Base-by-base conservation (phyloP, 1,284 basidiomycete genomes). In the Calocybe gambosa region DNA sequence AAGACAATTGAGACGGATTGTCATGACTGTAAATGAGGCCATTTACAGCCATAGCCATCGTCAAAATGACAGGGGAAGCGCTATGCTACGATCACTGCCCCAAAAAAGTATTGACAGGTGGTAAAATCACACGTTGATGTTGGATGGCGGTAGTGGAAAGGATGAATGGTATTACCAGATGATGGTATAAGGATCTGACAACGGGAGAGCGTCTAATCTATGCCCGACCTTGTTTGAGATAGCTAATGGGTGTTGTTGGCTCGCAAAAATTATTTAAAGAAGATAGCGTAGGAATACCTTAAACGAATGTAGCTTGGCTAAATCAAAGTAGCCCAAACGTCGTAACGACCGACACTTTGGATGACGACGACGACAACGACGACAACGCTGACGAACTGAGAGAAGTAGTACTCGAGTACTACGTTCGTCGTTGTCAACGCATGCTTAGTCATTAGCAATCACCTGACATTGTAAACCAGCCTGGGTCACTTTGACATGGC, bases 1-100 rank as follows among this genome's bases (percentile, higher is more conserved):
- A 67, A 66, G 50, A 66, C 46, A 50, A 68, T 49, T 69, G 69
- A 45, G 67, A 60, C 38, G 63, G 57, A 39, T 66, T 65, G 40
- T 64, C 62, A 10, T 62, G 57, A 49, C 66, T 63, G 43, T 70
- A 61, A 52, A 66, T 62, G 31, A 54, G 42, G 52, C 63, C 65
- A 49, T 58, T 66, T 21, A 69, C 62, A 44, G 72, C 62, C 55
- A 71, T 64, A 50, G 74, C 52, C 56, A 57, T 57, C 15, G 34
- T 44, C 34, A 28, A 46, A 37, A 47, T 38, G 26, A 28, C 26
- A 50, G 34, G 28, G 15, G 43, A 20, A 21, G 19, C 23, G 43
- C 39, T 42, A 15, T 39, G 9, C 6, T 12, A 9, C 12, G 21
- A 25, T 46, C 23, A 34, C n/a, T 21, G 16, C 18, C 36, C n/a